Conservation (phyloP, 2,329 filamentous ascomycete species). For the Xylariaceae sp. region DNA sequence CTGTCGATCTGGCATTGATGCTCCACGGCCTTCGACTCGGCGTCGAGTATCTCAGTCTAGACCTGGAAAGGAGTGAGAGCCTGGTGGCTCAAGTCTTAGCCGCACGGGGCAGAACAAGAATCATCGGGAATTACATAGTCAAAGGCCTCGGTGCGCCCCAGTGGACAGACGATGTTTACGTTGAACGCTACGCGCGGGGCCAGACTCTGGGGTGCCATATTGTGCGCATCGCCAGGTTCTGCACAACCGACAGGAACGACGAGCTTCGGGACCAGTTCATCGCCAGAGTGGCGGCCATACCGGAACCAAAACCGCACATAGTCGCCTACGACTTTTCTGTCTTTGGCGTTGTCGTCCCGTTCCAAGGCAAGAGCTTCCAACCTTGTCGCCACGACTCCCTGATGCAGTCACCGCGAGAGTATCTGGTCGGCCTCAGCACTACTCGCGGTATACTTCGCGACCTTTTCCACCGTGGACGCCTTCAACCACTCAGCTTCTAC, state of each 20-base stretch:
- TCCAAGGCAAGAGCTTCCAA: constrained; percentile 43
- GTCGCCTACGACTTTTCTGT: constrained; percentile 39
- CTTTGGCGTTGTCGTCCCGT: constrained; percentile 32
- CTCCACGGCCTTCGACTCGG: constrained; percentile 58
- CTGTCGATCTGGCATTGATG: constrained; percentile 48
- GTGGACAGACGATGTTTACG: constrained; percentile 49
- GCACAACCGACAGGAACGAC: constrained; percentile 46
- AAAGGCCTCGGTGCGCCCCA: constrained; percentile 36
- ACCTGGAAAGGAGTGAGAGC: constrained; percentile 48
- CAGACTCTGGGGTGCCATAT: constrained; percentile 52
- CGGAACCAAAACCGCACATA: constrained; percentile 42
- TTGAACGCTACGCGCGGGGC: constrained; percentile 46
- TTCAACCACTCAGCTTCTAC: constrained; percentile 61
- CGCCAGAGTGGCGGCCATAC: constrained; percentile 36
- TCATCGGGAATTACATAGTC: constrained; percentile 51
- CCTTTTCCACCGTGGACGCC: constrained; percentile 52
- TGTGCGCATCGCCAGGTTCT: constrained; percentile 53
- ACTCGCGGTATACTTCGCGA: constrained; percentile 48
- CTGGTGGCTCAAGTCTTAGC: constrained; percentile 41
- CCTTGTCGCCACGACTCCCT: constrained; percentile 40
- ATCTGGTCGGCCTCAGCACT: constrained; percentile 43
- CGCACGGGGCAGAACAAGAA: constrained; percentile 48
- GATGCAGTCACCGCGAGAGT: constrained; percentile 31
- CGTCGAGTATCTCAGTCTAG: constrained; percentile 58
- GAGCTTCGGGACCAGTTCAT: constrained; percentile 42